Percentiles rank a stretch among this genome's conserved stretches.
Conservation (phyloP, 306 rosid genomes). For the Inga leiocalycina region DNA sequence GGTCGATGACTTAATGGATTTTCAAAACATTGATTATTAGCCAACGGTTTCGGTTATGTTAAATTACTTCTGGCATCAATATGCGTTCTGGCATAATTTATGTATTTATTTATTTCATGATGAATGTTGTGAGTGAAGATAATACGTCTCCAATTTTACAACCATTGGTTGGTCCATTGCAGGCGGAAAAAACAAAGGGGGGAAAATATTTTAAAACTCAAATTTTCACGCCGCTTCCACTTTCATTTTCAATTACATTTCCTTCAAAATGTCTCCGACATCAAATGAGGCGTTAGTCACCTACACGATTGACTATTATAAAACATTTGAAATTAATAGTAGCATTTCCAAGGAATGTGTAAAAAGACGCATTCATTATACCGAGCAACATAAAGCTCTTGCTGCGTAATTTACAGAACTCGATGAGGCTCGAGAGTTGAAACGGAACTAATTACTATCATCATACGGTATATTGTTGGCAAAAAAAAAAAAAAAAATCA, state of each 20-base stretch:
- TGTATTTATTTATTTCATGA: too few relatives aligned
- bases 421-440: not conserved
- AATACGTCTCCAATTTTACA: too few relatives aligned
- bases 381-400: not conserved
- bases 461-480: not conserved
- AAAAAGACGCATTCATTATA: not conserved
- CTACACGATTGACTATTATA: not conserved
- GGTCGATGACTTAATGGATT: too few relatives aligned
- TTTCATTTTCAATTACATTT: too few relatives aligned
- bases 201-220: not conserved
- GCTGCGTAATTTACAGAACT: slow-evolving; percentile 28
- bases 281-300: not conserved
- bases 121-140: too few relatives aligned
- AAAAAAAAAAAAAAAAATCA: not conserved
- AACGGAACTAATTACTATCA: slow-evolving; percentile 7
- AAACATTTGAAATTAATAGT: not conserved
- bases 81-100: too few relatives aligned
- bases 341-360: not conserved
- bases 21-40: too few relatives aligned
- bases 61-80: too few relatives aligned
- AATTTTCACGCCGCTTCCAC: not conserved
- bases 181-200: too few relatives aligned
- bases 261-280: not conserved
- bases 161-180: too few relatives aligned
- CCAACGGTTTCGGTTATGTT: too few relatives aligned